Evolutionary conservation across 495 filamentous ascomycete genomes (phyloP).

Genomic region (Hypoxylon cercidicola): DNA sequence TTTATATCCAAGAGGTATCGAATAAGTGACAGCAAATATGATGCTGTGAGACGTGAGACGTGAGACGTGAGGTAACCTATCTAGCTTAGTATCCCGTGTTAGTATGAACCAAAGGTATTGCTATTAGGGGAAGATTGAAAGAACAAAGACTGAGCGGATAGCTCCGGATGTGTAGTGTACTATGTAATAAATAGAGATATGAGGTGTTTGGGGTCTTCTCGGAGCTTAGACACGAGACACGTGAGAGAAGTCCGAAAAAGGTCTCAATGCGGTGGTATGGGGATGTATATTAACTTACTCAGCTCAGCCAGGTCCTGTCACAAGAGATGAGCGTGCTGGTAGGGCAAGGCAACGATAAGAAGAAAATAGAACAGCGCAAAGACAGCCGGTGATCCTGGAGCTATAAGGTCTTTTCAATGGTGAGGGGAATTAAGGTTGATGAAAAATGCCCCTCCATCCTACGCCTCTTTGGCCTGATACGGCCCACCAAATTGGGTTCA

Average conservation of each 20-base stretch:
- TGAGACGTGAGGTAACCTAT: constrained; percentile 11
- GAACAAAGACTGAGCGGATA: constrained; percentile 20
- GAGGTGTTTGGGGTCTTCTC: constrained; percentile 12
- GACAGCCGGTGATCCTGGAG: constrained; percentile 27
- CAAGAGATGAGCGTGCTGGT: constrained; percentile 22
- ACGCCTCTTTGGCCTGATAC: too few relatives aligned
- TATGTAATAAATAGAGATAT: constrained; percentile 16
- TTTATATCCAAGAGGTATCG: constrained; percentile 23
- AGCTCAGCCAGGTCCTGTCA: constrained; percentile 32
- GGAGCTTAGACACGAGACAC: constrained; percentile 19
- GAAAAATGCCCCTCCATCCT: constrained; percentile 41
- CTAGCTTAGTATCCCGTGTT: constrained; percentile 13
- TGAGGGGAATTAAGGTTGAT: constrained; percentile 42
- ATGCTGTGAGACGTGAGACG: neutral
- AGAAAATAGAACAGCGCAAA: constrained; percentile 8
- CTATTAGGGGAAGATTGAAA: neutral
- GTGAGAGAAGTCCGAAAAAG: constrained; percentile 10
- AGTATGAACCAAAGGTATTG: constrained; percentile 12
- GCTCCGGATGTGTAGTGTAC: constrained; percentile 12
- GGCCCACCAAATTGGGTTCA: constrained; percentile 21
- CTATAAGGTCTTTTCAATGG: constrained; percentile 31
- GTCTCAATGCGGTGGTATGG: neutral
- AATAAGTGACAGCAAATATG: neutral
- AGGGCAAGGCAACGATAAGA: constrained; percentile 25
- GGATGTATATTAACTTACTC: constrained; percentile 31